These are phyloP conservation scores for Glycyrrhiza uralensis DNA, from an alignment of 306 rosid species.

Conservation along the genomic window DNA sequence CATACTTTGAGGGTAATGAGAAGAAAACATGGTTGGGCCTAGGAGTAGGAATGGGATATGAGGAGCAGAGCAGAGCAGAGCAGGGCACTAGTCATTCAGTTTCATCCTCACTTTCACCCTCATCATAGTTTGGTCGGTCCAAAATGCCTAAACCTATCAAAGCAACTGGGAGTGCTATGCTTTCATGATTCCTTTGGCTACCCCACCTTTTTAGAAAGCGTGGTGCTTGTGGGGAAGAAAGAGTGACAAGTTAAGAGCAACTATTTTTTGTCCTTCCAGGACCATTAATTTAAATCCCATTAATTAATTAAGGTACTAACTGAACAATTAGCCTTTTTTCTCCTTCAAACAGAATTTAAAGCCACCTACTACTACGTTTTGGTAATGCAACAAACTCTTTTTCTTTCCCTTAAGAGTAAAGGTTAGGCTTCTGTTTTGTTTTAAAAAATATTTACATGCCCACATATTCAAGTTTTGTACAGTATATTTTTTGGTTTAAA, in stretches of 20 bases:
- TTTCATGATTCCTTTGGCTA: conserved; percentile 63
- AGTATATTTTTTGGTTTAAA: background rate
- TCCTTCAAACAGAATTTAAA: conserved; percentile 19
- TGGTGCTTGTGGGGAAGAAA: conserved; percentile 31
- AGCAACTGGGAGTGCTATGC: conserved; percentile 57
- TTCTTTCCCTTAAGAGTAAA: conserved; percentile 43
- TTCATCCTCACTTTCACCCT: conserved; percentile 29
- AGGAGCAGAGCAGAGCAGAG: conserved; percentile 37
- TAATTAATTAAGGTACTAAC: too few relatives aligned
- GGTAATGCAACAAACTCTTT: conserved; percentile 41
- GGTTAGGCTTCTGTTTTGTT: conserved; percentile 27
- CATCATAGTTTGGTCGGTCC: conserved; percentile 57
- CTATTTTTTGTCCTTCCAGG: background rate
- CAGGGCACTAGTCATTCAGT: conserved; percentile 16
- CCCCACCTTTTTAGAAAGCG: conserved; percentile 38
- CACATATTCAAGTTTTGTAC: conserved; percentile 10
- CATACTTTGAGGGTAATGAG: conserved; percentile 23
- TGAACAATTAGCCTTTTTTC: background rate
- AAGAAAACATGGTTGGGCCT: conserved; percentile 29
- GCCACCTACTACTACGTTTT: conserved; percentile 36
- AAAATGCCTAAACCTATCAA: conserved; percentile 45
- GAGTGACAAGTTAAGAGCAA: conserved; percentile 14
- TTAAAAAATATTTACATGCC: conserved; percentile 25
- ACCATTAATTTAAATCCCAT: conserved; percentile 7
- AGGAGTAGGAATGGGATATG: conserved; percentile 24